Evolutionary conservation across 1,284 basidiomycete species (phyloP).

Genomic region (Stygiomarasmius scandens): DNA sequence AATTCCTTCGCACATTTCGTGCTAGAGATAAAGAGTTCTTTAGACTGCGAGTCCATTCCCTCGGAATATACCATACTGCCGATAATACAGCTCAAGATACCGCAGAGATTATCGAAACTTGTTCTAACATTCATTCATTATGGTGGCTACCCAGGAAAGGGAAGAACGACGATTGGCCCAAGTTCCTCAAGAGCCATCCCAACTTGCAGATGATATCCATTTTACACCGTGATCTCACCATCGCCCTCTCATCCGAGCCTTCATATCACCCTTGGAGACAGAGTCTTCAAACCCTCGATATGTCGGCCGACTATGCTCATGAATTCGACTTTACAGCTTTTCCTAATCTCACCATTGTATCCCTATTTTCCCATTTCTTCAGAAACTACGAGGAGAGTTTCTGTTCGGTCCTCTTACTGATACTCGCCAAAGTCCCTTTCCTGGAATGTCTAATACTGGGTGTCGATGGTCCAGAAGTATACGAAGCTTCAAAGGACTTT

Average conservation of each 20-base stretch:
- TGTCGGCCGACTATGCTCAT: not conserved
- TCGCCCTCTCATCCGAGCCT: not conserved
- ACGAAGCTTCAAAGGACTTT: no score
- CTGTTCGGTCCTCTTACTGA: no score
- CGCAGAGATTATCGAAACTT: not conserved
- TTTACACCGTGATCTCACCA: not conserved
- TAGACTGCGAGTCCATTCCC: not conserved
- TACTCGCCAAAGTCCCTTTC: no score
- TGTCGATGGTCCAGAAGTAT: no score
- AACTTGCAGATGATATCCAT: not conserved
- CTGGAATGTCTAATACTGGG: no score
- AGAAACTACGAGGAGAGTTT: no score
- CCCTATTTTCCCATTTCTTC: not conserved
- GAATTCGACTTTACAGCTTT: not conserved
- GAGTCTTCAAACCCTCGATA: not conserved
- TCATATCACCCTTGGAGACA: not conserved
- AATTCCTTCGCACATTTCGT: not conserved
- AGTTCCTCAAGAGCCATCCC: not conserved
- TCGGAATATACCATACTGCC: not conserved
- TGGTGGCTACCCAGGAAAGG: not conserved
- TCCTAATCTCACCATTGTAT: not conserved
- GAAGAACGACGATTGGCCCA: not conserved
- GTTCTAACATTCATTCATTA: not conserved
- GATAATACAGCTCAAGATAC: not conserved
- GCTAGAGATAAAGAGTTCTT: not conserved